Base-by-base conservation (phyloP, 2,329 filamentous ascomycete species). In the Colletotrichum tamarilloi region DNA sequence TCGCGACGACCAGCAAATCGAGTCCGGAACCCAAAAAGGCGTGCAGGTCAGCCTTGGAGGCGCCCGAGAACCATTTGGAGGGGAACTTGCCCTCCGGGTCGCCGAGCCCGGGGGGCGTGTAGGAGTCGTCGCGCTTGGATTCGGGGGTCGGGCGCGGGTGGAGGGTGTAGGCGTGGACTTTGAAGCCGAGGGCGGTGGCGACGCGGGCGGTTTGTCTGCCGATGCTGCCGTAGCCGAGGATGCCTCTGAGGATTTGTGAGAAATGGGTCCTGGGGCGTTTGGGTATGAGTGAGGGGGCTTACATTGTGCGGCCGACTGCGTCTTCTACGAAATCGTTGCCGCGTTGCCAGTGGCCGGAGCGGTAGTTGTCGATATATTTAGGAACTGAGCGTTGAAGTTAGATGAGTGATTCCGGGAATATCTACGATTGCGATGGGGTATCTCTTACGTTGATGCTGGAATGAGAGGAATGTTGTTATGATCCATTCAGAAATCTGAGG, bases 151-250 rank as follows among this genome's bases (percentile, higher is more conserved):
- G 80, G n/a, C 92, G 91, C 1, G 92, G 89, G 30, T 89, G 90
- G 0, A 93, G 91, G 0, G 93, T 96, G 83, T 93, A 95, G 1
- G 93, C 94, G 78, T 95, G 86, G 0, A 96, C 89, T 32, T 90
- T 86, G 88, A 94, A 92, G 22, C 93, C 94, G 77, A 94, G 81
- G 2, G 92, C 91, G 16, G 85, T 86, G 12, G 89, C 89, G 3
- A 94, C 86, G 9, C 87, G 85, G 3, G 87, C 88, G 5, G 83
- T 83, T 71, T 90, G 88, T 0, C 88, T 83, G 9, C 88, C 88
- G 66, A 90, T 89, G 66, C 82, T 83, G 16, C 88, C 88, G 74
- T 90, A 90, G 8, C 88, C 88, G 3, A 90, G 81, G 28, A 90
- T 87, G 3, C 87, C 87, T 59, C 86, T 87, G 74, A 22, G 4